phyloP scores from a whole-genome alignment of 2,329 filamentous ascomycete species.

The Rhynchosporium graminicola region DNA sequence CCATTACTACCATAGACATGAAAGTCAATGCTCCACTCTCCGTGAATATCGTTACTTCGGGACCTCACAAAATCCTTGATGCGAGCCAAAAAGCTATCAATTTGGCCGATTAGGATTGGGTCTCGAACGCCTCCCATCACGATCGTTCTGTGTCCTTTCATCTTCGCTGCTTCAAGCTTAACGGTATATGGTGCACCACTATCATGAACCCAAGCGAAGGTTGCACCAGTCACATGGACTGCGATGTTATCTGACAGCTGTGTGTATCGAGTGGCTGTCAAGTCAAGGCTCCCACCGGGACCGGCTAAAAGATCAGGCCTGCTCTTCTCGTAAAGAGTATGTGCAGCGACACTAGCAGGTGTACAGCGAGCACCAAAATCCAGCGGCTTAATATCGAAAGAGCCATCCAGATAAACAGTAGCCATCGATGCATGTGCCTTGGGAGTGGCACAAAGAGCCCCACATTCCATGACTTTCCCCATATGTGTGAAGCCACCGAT shows the following conservation, averaged over 20 bases:
- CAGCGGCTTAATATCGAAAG: conserved; percentile 39
- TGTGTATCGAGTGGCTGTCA: conserved; percentile 46
- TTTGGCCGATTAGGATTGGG: conserved; percentile 48
- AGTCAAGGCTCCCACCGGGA: conserved; percentile 50
- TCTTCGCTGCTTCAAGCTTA: conserved; percentile 51
- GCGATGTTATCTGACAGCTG: conserved; percentile 45
- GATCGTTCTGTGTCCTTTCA: conserved; percentile 48
- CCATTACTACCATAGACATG: conserved; percentile 46
- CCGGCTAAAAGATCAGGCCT: conserved; percentile 52
- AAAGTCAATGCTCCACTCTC: conserved; percentile 43
- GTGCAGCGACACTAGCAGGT: conserved; percentile 51
- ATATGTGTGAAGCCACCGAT: too few species aligned
- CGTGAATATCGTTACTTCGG: background rate
- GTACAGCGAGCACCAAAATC: conserved; percentile 47
- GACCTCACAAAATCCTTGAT: conserved; percentile 25
- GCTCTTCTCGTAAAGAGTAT: conserved; percentile 57
- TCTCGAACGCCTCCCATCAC: conserved; percentile 51
- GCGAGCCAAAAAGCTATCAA: conserved; percentile 41
- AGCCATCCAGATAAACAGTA: too few species aligned
- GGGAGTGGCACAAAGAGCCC: too few species aligned
- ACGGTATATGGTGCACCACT: conserved; percentile 45
- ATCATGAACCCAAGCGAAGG: conserved; percentile 41
- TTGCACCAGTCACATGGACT: conserved; percentile 45
- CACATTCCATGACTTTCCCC: too few species aligned
- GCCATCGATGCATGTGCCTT: too few species aligned